Conservation (phyloP, 2,329 filamentous ascomycete species). For the Fusarium burgessii region DNA sequence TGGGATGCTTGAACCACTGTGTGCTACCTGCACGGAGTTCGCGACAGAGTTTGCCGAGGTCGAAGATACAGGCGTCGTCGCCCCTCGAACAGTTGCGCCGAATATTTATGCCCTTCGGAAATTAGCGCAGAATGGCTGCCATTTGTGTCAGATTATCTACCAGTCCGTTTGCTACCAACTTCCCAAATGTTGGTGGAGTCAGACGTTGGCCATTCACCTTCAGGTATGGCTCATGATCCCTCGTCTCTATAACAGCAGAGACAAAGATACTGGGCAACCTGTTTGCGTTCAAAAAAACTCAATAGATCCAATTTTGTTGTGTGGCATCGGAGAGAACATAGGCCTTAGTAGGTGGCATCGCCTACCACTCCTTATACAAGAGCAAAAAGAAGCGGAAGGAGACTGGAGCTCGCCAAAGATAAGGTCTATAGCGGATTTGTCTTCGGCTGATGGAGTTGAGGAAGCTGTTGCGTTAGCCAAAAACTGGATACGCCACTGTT, state of each 20-base stretch:
- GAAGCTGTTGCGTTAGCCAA: neutral
- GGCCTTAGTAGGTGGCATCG: neutral
- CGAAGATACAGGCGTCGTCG: neutral
- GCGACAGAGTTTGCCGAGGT: neutral
- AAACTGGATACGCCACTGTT: neutral
- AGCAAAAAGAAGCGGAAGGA: neutral
- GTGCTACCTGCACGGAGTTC: neutral
- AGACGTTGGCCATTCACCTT: neutral
- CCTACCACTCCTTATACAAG: neutral
- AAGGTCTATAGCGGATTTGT: neutral
- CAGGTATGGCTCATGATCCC: neutral
- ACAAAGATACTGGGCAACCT: neutral
- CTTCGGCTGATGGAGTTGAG: neutral
- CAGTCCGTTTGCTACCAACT: neutral
- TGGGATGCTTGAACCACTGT: neutral
- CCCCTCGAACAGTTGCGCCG: neutral
- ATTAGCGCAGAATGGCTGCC: neutral
- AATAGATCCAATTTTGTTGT: neutral
- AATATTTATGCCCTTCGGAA: neutral
- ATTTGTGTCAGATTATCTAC: neutral
- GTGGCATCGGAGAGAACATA: neutral
- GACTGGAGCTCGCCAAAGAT: rapidly evolving
- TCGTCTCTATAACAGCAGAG: too few relatives aligned
- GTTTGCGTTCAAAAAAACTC: neutral
- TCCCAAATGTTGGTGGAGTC: neutral